phyloP scores from a whole-genome alignment of 169 alveolate species.

The Plasmodium gaboni region DNA sequence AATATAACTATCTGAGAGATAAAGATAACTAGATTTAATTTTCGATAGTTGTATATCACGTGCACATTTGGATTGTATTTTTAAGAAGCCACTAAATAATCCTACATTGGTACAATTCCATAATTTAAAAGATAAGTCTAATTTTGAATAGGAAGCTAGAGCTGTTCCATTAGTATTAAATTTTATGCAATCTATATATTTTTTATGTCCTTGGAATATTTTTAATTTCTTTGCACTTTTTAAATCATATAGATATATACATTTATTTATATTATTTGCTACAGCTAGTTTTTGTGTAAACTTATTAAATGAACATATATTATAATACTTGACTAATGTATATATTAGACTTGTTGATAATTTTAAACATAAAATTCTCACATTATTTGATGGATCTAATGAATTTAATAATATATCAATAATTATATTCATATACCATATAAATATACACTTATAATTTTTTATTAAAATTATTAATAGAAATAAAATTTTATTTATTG shows the following conservation, averaged over 20 bases:
- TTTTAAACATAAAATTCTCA: constrained; percentile 54
- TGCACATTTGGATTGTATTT: constrained; percentile 50
- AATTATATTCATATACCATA: constrained; percentile 41
- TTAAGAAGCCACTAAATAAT: constrained; percentile 68
- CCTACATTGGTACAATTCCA: constrained; percentile 77
- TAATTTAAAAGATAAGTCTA: constrained; percentile 61
- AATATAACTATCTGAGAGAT: constrained; percentile 42
- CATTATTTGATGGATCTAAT: constrained; percentile 72
- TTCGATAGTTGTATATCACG: constrained; percentile 60
- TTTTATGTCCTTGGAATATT: constrained; percentile 75
- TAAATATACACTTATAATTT: constrained; percentile 62
- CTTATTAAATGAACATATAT: constrained; percentile 66
- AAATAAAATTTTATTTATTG: constrained; percentile 61
- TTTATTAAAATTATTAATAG: constrained; percentile 52
- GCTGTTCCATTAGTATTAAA: constrained; percentile 44
- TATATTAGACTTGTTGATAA: constrained; percentile 66
- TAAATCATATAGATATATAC: constrained; percentile 72
- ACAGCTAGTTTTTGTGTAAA: constrained; percentile 75
- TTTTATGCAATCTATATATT: constrained; percentile 50
- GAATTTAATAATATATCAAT: constrained; percentile 66
- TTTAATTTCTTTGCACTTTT: constrained; percentile 72
- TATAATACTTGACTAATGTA: constrained; percentile 57
- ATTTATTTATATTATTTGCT: constrained; percentile 59
- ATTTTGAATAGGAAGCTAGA: constrained; percentile 71
- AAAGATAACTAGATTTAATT: constrained; percentile 37